Conservation (phyloP, 129 eudicot species). For the Flaveria sonorensis region DNA sequence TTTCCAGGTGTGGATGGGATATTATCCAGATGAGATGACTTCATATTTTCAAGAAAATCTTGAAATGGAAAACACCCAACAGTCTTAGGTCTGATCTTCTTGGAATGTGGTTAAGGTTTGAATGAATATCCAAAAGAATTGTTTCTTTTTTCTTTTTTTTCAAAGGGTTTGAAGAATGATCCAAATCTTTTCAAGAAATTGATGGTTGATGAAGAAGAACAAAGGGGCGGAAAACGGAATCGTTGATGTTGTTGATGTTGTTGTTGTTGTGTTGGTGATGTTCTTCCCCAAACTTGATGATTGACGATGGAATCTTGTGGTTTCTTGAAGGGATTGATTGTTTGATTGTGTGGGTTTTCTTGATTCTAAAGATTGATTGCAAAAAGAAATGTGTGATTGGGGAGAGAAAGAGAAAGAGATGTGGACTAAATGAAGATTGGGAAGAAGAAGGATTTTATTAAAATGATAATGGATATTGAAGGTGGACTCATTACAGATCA, state of each 20-base stretch:
- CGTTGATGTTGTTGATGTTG: background rate
- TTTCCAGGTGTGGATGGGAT: constrained; percentile 52
- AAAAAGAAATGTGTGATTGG: constrained; percentile 46
- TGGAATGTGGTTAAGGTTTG: constrained; percentile 26
- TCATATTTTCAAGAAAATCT: constrained; percentile 37
- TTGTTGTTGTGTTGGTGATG: background rate
- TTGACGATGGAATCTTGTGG: constrained; percentile 30
- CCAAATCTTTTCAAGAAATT: constrained; percentile 8
- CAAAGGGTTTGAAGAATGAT: constrained; percentile 20
- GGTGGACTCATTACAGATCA: constrained; percentile 24
- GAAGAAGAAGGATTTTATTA: constrained; percentile 15
- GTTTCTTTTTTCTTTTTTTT: background rate
- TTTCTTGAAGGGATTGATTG: constrained; percentile 37
- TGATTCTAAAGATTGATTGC: constrained; percentile 32
- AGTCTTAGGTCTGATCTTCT: constrained; percentile 16
- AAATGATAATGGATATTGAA: constrained; percentile 24
- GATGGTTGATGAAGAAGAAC: constrained; percentile 16
- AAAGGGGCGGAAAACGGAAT: background rate
- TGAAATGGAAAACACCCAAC: constrained; percentile 29
- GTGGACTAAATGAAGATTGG: constrained; percentile 29
- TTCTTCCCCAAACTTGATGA: constrained; percentile 19
- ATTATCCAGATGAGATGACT: constrained; percentile 40
- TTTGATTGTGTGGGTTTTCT: constrained; percentile 25
- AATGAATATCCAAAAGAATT: background rate
- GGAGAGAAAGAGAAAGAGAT: constrained; percentile 41